Base-by-base conservation (phyloP, 805 yeast species). In the Yamadazyma takamatsuzukensis region DNA sequence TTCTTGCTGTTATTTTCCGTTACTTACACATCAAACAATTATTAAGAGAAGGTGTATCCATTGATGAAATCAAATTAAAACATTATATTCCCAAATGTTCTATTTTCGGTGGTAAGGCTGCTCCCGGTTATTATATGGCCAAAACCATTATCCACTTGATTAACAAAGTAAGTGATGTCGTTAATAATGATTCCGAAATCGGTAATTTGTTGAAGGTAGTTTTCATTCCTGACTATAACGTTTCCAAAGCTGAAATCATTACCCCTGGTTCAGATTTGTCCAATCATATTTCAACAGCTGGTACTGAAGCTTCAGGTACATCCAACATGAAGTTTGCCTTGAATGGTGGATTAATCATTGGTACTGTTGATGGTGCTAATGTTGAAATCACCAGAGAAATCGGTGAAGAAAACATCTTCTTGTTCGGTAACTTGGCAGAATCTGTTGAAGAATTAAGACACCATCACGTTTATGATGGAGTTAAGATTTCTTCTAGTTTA, bases 61-160 rank as follows among this genome's bases (percentile, higher is more conserved):
- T 64, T 27, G 69, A 64, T 6, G 70, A 64, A 21, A 64, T 65
- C 38, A 82, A 86, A 60, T 69, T 83, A 50, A 66, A 70, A 27
- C 73, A 76, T 50, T 78, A 72, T 56, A 73, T 77, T 38, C 80
- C 96, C 39, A 84, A 82, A 53, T 93, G 84, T 36, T 73, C 79
- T 26, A 74, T 88, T 40, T 79, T 89, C 59, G 97, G 97, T 45
- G 97, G 97, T 54, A 88, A 89, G 63, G 83, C 94, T 39, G 97
- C 97, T 8, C 97, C 97, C n/a, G 97, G 97, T 44, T 88, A 88
- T 59, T 88, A 85, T 65, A 85, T 88, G 78, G 97, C 97, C 39
- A 88, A 88, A 63, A 75, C 83, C 37, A 84, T 88, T 51, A 89
- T 88, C 55, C 86, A 87, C 59, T 71, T 88, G 58, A 75, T 88